phyloP scores from a whole-genome alignment of 345 rosid genomes.

The Gossypium mustelinum region DNA sequence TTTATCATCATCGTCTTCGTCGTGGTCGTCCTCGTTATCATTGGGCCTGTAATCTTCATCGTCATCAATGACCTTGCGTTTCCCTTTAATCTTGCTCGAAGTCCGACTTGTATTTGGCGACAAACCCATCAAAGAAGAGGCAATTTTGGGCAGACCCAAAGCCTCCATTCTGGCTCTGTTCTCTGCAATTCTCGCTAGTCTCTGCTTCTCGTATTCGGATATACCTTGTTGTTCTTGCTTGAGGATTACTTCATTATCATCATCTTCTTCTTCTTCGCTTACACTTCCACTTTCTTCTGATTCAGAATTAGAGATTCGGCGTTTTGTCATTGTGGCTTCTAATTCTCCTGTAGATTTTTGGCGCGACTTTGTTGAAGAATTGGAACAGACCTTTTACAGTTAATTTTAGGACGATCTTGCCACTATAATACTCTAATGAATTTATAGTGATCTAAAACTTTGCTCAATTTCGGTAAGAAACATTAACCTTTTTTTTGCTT shows the following conservation, averaged over 20 bases:
- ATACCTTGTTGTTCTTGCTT: slow-evolving; percentile 24
- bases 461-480: no score
- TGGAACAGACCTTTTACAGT: not conserved
- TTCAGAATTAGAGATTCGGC: slow-evolving; percentile 17
- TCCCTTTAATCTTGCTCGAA: slow-evolving; percentile 31
- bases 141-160: slow-evolving; percentile 57
- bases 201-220: slow-evolving; percentile 64
- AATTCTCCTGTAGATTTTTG: not conserved
- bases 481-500: no score
- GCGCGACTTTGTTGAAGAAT: not conserved
- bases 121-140: slow-evolving; percentile 43
- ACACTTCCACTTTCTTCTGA: slow-evolving; percentile 25
- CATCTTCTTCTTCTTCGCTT: slow-evolving; percentile 34
- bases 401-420: not conserved
- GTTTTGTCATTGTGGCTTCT: slow-evolving; percentile 23
- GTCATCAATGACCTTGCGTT: slow-evolving; percentile 43
- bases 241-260: slow-evolving; percentile 16
- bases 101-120: slow-evolving; percentile 22
- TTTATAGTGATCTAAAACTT: no score
- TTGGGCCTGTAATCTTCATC: slow-evolving; percentile 67
- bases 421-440: not conserved
- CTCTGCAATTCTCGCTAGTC: slow-evolving; percentile 70
- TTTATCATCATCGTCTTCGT: slow-evolving; percentile 14
- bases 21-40: slow-evolving; percentile 26
- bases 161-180: slow-evolving; percentile 81